Evolutionary conservation across 108 stramenopile species (phyloP), one percentile per base, ranked within the genome.

Genomic region (Mayamaea pseudoterrestris): DNA sequence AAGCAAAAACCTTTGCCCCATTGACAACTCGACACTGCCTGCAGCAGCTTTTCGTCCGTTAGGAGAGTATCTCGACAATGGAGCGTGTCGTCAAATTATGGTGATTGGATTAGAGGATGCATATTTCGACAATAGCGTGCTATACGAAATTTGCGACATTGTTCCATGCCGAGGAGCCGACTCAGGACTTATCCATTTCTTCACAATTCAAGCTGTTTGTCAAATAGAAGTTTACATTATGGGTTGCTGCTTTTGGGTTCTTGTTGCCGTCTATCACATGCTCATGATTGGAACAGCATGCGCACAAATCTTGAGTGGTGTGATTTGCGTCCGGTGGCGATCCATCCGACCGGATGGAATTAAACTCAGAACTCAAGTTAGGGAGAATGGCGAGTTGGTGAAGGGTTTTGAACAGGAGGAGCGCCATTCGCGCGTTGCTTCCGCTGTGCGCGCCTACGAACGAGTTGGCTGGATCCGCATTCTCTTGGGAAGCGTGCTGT

Each of bases 161-260:
- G 57, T 50, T 14, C 52, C 61, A 5, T 69, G 68, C 32, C 23
- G 20, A 6, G 68, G 68, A 13, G 68, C 55, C 22, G 47, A 69
- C 24, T 30, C 60, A 16, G 47, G 34, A 3, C 28, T 4, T 2
- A 35, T 69, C 18, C n/a, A 23, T 31, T 36, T 27, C 13, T 22
- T 50, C 23, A 55, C 57, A 1, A 57, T 53, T 27, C 18, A 58
- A 50, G 49, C 53, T 0, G 68, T 63, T 35, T 69, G 68, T 28
- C 34, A 58, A 27, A 43, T 69, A n/a, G 61, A 69, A 44, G 47
- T 63, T 11, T 69, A 62, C 28, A 42, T 43, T 3, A 25, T 69
- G 27, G 17, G 53, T 14, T 52, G 60, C 12, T 53, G 65, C 23
- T 30, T 27, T 2, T 55, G 62, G 39, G 28, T 57, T 22, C 30